phyloP scores from a whole-genome alignment of 768 basidiomycete genomes.

The Tylopilus plumbeoviolaceoides region DNA sequence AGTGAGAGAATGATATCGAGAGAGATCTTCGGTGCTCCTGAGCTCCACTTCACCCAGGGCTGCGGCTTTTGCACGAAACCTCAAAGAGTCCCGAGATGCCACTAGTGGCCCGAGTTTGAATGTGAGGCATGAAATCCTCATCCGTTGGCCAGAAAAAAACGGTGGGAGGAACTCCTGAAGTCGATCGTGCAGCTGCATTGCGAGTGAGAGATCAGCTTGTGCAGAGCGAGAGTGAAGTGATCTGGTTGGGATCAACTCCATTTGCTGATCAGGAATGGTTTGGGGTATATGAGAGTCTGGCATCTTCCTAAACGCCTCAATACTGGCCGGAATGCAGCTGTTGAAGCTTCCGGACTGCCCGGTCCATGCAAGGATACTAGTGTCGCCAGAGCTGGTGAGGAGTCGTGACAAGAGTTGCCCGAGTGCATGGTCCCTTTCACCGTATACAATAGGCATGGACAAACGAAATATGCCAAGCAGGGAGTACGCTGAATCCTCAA shows the following conservation, averaged over 20 bases:
- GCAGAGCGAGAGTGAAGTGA: too few species aligned
- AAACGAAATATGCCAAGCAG: not conserved
- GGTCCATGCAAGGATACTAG: not conserved
- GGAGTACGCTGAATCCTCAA: not conserved
- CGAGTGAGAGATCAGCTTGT: not conserved
- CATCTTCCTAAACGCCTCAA: not conserved
- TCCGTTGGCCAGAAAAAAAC: not conserved
- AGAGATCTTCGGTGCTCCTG: not conserved
- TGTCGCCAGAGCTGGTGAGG: not conserved
- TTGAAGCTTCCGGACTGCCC: not conserved
- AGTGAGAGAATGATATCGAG: not conserved
- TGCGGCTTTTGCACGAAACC: not conserved
- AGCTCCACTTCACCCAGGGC: not conserved
- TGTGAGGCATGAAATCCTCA: not conserved
- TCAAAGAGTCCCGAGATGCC: not conserved
- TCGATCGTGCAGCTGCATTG: not conserved
- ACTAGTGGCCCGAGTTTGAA: not conserved
- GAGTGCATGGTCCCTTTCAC: not conserved
- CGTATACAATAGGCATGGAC: not conserved
- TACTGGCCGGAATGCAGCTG: not conserved
- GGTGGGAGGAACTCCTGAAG: not conserved
- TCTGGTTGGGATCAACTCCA: not conserved
- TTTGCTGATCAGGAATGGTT: not conserved
- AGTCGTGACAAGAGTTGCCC: not conserved
- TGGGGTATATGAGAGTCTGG: not conserved